Percentiles rank a stretch among this genome's conserved stretches.
phyloP scores from a whole-genome alignment of 257 asterid species.

The Nemophila menziesii region DNA sequence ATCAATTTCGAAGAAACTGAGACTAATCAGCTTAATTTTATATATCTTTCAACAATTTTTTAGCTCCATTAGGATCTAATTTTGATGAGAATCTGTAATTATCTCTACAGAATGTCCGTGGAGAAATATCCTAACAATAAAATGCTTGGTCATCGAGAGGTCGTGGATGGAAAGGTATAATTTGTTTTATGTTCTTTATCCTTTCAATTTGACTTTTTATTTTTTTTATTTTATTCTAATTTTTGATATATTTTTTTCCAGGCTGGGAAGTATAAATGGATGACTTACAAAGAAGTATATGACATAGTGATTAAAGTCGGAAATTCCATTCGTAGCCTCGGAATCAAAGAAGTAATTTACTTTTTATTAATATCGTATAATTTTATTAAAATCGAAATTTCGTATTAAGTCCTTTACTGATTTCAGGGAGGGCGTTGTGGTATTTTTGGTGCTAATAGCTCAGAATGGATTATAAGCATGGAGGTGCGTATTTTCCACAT shows the following conservation, averaged over 20 bases:
- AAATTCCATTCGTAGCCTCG: constrained; percentile 70
- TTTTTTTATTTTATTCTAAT: neutral
- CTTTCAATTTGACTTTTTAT: neutral
- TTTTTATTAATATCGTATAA: too few relatives aligned
- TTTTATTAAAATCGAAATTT: too few relatives aligned
- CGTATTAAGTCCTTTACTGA: neutral
- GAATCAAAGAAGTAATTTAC: constrained; percentile 46
- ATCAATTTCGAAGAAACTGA: too few relatives aligned
- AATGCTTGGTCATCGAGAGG: constrained; percentile 87
- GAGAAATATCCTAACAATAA: constrained; percentile 66
- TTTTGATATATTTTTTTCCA: too few relatives aligned
- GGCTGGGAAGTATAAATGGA: constrained; percentile 68
- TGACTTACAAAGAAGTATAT: constrained; percentile 78
- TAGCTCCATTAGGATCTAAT: neutral
- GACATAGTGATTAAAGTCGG: constrained; percentile 71
- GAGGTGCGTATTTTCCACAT: constrained; percentile 35
- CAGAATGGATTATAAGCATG: constrained; percentile 98
- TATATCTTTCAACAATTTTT: too few relatives aligned
- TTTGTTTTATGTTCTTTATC: constrained; percentile 1
- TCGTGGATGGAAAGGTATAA: constrained; percentile 68
- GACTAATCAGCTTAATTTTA: too few relatives aligned
- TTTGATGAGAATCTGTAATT: neutral
- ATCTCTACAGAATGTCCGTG: constrained; percentile 56
- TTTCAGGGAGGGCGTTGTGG: constrained; percentile 89
- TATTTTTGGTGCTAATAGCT: constrained; percentile 74